phyloP scores from a whole-genome alignment of 768 basidiomycete species.

The Boletales sp. region DNA sequence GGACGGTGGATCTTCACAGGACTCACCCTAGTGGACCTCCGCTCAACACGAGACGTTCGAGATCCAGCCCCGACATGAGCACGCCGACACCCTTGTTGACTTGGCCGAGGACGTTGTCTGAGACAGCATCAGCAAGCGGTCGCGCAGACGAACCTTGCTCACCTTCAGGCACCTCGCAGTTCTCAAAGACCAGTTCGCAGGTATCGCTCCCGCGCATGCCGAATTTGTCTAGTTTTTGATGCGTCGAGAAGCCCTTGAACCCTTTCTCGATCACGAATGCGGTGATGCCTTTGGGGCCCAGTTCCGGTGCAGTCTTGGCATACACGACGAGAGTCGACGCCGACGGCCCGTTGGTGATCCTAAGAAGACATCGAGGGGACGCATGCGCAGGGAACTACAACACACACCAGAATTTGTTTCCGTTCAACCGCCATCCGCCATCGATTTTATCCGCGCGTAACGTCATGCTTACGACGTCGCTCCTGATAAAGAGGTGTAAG shows the following conservation, averaged over 20 bases:
- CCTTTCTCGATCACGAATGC: slow-evolving; percentile 86
- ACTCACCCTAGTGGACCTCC: slow-evolving; percentile 86
- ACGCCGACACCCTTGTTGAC: slow-evolving; percentile 80
- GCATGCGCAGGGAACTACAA: background rate
- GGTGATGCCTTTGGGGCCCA: slow-evolving; percentile 85
- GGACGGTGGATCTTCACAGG: background rate
- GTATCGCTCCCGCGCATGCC: slow-evolving; percentile 97
- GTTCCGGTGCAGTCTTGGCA: slow-evolving; percentile 78
- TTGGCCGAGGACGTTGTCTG: slow-evolving; percentile 82
- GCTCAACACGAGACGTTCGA: slow-evolving; percentile 87
- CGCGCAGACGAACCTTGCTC: slow-evolving; percentile 7
- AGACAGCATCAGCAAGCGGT: background rate
- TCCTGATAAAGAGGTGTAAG: slow-evolving; percentile 29
- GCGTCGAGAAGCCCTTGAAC: slow-evolving; percentile 83
- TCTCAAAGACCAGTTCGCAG: slow-evolving; percentile 88
- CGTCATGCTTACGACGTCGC: slow-evolving; percentile 94
- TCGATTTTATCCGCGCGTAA: slow-evolving; percentile 74
- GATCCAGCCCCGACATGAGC: slow-evolving; percentile 91
- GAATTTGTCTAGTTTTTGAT: slow-evolving; percentile 91
- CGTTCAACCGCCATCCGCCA: slow-evolving; percentile 79
- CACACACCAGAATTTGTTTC: slow-evolving; percentile 86
- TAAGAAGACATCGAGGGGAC: slow-evolving; percentile 24
- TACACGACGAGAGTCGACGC: slow-evolving; percentile 93
- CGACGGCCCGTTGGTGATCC: slow-evolving; percentile 93
- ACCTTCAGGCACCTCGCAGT: slow-evolving; percentile 89